These are phyloP conservation scores for Podospora sp. DNA, from an alignment of 495 filamentous ascomycete genomes.

Conservation along the genomic window DNA sequence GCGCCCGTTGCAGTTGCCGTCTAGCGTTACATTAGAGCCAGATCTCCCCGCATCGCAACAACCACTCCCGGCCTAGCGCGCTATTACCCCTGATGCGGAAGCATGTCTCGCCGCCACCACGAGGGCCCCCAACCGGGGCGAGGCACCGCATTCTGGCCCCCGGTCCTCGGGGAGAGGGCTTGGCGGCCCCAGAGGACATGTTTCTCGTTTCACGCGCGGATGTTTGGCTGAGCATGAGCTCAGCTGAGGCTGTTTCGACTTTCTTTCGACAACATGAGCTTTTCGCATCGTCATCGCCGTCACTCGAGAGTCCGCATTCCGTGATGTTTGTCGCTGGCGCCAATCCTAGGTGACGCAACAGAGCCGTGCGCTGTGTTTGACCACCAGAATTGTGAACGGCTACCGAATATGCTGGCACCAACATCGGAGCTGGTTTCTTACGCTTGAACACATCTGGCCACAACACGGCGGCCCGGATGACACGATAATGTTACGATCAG, in stretches of 20 bases:
- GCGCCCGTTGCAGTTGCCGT: background rate
- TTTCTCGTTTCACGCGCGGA: background rate
- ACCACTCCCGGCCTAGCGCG: background rate
- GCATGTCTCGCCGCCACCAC: background rate
- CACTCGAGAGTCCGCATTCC: background rate
- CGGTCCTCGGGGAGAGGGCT: background rate
- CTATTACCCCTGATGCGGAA: background rate
- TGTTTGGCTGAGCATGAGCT: background rate
- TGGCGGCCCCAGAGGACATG: background rate
- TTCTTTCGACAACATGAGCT: background rate
- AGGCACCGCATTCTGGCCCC: background rate
- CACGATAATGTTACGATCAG: background rate
- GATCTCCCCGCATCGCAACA: background rate
- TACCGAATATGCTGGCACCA: background rate
- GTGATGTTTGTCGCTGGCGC: background rate
- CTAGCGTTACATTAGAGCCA: background rate
- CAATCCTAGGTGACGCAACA: background rate
- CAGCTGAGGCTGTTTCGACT: background rate
- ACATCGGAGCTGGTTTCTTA: background rate
- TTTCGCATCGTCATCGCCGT: too few relatives aligned
- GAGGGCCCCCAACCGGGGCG: background rate
- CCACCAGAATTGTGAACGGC: background rate
- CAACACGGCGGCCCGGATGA: background rate
- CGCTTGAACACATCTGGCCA: background rate
- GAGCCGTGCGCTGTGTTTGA: background rate